A percentile compares a stretch with the other conserved stretches of the same genome.
Conservation (phyloP, 2,329 filamentous ascomycete genomes). For the Stachybotrys chlorohalonatus region DNA sequence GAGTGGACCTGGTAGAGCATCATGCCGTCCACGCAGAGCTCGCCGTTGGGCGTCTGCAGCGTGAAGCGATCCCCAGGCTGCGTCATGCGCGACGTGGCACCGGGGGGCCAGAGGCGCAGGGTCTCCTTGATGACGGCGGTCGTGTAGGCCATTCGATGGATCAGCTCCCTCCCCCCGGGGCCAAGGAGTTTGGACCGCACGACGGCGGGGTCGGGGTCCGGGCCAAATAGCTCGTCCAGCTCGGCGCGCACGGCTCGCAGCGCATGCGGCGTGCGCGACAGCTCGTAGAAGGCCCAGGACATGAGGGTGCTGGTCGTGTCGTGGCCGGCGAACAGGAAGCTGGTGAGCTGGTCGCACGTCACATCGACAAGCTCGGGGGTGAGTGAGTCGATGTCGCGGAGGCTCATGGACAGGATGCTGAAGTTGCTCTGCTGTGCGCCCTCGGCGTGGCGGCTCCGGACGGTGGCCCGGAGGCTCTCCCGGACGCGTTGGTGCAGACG, state of each 20-base stretch:
- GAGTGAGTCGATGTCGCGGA: constrained; percentile 17
- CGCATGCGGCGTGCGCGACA: constrained; percentile 19
- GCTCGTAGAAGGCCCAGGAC: constrained; percentile 26
- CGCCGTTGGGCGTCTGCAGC: not conserved
- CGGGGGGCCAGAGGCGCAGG: constrained; percentile 24
- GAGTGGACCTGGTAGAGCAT: constrained; percentile 24
- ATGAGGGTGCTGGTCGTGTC: constrained; percentile 29
- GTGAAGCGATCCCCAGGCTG: constrained; percentile 9
- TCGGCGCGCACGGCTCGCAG: constrained; percentile 22
- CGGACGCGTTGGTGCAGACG: not conserved
- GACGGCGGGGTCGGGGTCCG: constrained; percentile 10
- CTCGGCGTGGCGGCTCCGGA: not conserved
- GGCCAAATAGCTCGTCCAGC: constrained; percentile 23
- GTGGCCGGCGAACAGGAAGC: constrained; percentile 31
- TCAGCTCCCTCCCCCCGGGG: constrained; percentile 17
- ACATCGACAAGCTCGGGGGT: constrained; percentile 15
- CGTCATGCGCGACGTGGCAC: constrained; percentile 12
- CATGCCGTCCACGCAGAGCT: constrained; percentile 20
- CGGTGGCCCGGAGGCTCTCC: not conserved
- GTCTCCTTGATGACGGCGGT: constrained; percentile 29
- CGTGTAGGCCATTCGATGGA: constrained; percentile 23
- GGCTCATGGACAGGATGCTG: constrained; percentile 20
- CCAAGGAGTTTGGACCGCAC: not conserved
- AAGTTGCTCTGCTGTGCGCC: not conserved
- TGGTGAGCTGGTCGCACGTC: constrained; percentile 26